phyloP scores from a whole-genome alignment of 768 basidiomycete genomes.

The Dendrothele bispora region DNA sequence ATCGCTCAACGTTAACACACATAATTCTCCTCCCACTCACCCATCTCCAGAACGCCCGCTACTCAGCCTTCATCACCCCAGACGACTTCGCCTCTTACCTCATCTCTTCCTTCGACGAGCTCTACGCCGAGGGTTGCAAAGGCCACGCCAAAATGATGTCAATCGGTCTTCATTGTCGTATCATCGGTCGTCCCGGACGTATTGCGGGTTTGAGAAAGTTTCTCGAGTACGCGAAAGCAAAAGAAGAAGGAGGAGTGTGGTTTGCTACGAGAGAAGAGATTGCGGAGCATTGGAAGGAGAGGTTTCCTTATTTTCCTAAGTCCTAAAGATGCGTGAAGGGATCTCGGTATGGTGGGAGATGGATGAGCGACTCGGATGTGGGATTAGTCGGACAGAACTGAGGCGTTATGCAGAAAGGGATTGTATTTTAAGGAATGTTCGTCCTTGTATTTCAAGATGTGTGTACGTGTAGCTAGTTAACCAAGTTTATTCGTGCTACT shows the following conservation, averaged over 20 bases:
- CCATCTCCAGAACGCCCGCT: slow-evolving; percentile 1
- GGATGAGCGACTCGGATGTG: too few species aligned
- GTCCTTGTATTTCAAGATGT: too few species aligned
- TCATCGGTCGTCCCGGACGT: slow-evolving; percentile 10
- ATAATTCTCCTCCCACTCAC: too few species aligned
- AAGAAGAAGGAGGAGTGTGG: slow-evolving; percentile 13
- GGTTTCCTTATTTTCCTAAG: slow-evolving; percentile 4
- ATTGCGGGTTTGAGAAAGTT: slow-evolving; percentile 8
- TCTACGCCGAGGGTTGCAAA: slow-evolving; percentile 5
- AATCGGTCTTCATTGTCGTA: slow-evolving; percentile 8
- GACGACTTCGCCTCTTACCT: slow-evolving; percentile 7
- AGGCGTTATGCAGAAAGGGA: too few species aligned
- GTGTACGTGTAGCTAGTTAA: too few species aligned
- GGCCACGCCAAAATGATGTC: slow-evolving; percentile 14
- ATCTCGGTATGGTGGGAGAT: too few species aligned
- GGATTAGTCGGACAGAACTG: too few species aligned
- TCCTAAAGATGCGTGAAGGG: too few species aligned
- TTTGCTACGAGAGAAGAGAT: slow-evolving; percentile 11
- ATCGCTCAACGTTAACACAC: background rate
- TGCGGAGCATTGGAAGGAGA: slow-evolving; percentile 11
- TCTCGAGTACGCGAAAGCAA: slow-evolving; percentile 7
- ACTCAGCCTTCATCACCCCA: slow-evolving; percentile 1
- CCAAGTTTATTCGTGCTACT: too few species aligned
- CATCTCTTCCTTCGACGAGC: slow-evolving; percentile 9
- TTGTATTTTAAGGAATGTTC: too few species aligned